Evolutionary conservation across 345 rosid genomes (phyloP), one percentile per base, ranked within the genome.

Genomic region (Noccaea bulbosa): DNA sequence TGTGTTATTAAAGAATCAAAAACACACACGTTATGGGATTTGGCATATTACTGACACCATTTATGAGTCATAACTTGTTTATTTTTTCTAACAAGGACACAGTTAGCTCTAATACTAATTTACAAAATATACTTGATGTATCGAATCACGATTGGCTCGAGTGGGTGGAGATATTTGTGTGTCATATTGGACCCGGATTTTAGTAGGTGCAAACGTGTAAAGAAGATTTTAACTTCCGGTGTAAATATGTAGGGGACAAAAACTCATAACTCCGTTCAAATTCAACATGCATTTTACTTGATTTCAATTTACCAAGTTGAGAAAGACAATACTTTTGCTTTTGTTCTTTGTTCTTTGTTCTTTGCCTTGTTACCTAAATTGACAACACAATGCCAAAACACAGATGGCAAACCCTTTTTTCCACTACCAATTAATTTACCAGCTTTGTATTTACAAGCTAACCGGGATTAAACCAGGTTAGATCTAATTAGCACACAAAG

Each of bases 361-460:
- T 50, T 52, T 60, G 17, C 63, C 24, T 60, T 60, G 69, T 53
- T 61, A 16, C 69, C 45, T 61, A 53, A 52, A 67, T 61, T 68
- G 69, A 68, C 69, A 35, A 61, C 57, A 74, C 44, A 7, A 55
- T 40, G 12, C 12, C 40, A 47, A 49, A 39, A 33, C 41, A 56
- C 22, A 32, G 0, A 41, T 71, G 17, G 27, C 46, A 55, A 63
- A 1, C 15, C 14, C 3, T 1, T 27, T 27, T 54, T 55, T 51
- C 9, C 37, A 55, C 43, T 30, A 24, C 46, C 55, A 22, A n/a
- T 5, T 11, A 7, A 22, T 39, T 56, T 39, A 47, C 58, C 27
- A 55, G 58, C 49, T 72, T 8, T 27, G 43, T 72, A 47, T 38
- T 16, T 57, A 62, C 58, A 66, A 41, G 8, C 9, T n/a, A 67